Evolutionary conservation across 1,139 yeast genomes (phyloP).

Genomic region (Debaryomyces robertsiae): DNA sequence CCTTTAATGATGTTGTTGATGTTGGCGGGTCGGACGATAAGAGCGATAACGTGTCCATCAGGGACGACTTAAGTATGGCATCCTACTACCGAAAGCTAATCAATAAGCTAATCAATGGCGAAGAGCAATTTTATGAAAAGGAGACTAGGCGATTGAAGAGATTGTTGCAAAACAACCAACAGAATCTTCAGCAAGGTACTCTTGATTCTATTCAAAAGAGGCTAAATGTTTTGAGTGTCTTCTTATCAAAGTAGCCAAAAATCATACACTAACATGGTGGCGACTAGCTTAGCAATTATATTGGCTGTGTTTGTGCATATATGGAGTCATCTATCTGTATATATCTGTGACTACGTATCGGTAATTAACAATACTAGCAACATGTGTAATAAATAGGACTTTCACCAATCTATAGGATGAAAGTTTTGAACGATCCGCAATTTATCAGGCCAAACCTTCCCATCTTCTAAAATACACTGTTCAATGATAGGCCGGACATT

Average conservation of each 20-base stretch:
- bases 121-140: slow-evolving; percentile 44
- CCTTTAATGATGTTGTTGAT: slow-evolving; percentile 11
- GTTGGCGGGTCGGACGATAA: slow-evolving; percentile 11
- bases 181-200: slow-evolving; percentile 33
- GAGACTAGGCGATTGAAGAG: slow-evolving; percentile 56
- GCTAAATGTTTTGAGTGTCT: slow-evolving; percentile 44
- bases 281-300: no score
- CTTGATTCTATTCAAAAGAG: slow-evolving; percentile 51
- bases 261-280: no score
- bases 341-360: slow-evolving; percentile 1
- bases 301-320: no score
- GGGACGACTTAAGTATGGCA: slow-evolving; percentile 23
- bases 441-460: slow-evolving; percentile 71
- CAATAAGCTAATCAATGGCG: slow-evolving; percentile 51
- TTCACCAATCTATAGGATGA: slow-evolving; percentile 57
- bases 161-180: slow-evolving; percentile 42
- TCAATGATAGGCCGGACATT: slow-evolving; percentile 76
- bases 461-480: slow-evolving; percentile 63
- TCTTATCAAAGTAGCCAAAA: neutral
- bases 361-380: slow-evolving; percentile 6
- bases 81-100: slow-evolving; percentile 54
- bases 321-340: no score
- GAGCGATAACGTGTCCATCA: slow-evolving; percentile 15
- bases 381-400: neutral
- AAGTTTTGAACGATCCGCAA: slow-evolving; percentile 64